Percentiles rank a stretch among this genome's conserved stretches.
Evolutionary conservation across 2,329 filamentous ascomycete genomes (phyloP).

Genomic region (Ascochyta clinopodiicola): DNA sequence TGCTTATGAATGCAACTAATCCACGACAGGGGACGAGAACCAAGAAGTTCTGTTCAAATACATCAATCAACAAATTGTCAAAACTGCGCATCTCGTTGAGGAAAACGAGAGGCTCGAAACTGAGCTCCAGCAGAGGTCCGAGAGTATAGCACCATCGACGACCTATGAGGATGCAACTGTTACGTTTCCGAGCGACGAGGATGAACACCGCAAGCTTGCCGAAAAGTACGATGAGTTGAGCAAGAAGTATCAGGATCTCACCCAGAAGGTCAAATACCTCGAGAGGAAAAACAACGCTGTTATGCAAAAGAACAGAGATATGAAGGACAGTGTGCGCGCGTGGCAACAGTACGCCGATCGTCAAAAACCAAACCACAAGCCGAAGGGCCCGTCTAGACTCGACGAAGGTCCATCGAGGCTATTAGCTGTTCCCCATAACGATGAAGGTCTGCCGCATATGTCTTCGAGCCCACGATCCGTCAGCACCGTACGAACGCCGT

Average conservation of each 20-base stretch:
- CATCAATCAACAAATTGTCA: slow-evolving; percentile 35
- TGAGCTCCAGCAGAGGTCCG: slow-evolving; percentile 19
- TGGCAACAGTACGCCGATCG: slow-evolving; percentile 49
- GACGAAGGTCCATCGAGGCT: slow-evolving; percentile 16
- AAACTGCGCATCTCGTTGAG: slow-evolving; percentile 32
- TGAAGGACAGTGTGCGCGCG: slow-evolving; percentile 49
- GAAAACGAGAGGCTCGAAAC: slow-evolving; percentile 35
- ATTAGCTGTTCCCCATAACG: slow-evolving; percentile 10
- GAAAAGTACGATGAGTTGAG: slow-evolving; percentile 43
- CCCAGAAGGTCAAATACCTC: slow-evolving; percentile 39
- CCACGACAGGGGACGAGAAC: slow-evolving; percentile 37
- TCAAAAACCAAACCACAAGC: slow-evolving; percentile 32
- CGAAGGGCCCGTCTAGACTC: slow-evolving; percentile 21
- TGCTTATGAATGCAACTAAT: background rate
- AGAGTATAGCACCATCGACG: slow-evolving; percentile 2
- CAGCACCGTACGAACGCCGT: slow-evolving; percentile 24
- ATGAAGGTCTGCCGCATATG: slow-evolving; percentile 20
- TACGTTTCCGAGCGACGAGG: slow-evolving; percentile 15
- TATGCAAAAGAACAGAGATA: slow-evolving; percentile 47
- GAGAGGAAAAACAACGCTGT: slow-evolving; percentile 43
- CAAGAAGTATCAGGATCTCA: slow-evolving; percentile 37
- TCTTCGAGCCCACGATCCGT: slow-evolving; percentile 33
- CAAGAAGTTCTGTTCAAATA: slow-evolving; percentile 34
- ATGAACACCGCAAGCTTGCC: slow-evolving; percentile 37
- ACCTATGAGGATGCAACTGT: slow-evolving; percentile 2